These are phyloP conservation scores for Penicillium verrucosum DNA, from an alignment of 2,329 filamentous ascomycete genomes.

Conservation along the genomic window DNA sequence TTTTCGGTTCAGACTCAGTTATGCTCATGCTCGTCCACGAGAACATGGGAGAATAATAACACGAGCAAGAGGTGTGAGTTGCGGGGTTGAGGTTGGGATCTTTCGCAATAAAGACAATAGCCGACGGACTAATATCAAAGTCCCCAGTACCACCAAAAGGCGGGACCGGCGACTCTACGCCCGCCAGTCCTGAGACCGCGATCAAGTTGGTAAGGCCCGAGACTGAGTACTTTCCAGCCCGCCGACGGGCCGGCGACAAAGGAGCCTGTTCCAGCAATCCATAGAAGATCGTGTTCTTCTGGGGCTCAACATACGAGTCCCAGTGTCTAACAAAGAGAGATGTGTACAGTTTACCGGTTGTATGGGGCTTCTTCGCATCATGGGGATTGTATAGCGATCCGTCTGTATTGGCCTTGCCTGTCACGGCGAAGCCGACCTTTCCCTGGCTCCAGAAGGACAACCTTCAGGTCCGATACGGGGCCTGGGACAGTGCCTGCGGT, in stretches of 20 bases:
- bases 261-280: constrained; percentile 45
- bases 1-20: constrained; percentile 29
- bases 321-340: constrained; percentile 53
- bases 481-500: constrained; percentile 47
- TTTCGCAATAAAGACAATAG: constrained; percentile 48
- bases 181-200: constrained; percentile 36
- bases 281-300: constrained; percentile 51
- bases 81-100: constrained; percentile 46
- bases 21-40: constrained; percentile 42
- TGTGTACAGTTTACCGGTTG: constrained; percentile 49
- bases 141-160: constrained; percentile 47
- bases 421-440: constrained; percentile 46
- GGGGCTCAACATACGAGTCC: constrained; percentile 50
- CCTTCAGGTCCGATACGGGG: constrained; percentile 46
- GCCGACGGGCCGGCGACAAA: constrained; percentile 35
- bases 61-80: constrained; percentile 46
- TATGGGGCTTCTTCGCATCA: constrained; percentile 46
- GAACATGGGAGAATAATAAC: constrained; percentile 46
- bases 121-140: constrained; percentile 47
- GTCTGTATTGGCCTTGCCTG: constrained; percentile 47
- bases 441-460: constrained; percentile 43
- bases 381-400: constrained; percentile 51
- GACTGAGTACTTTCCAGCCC: constrained; percentile 39
- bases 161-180: constrained; percentile 48
- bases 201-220: constrained; percentile 46